phyloP scores from a whole-genome alignment of 768 basidiomycete species.

The Crucibulum laeve region DNA sequence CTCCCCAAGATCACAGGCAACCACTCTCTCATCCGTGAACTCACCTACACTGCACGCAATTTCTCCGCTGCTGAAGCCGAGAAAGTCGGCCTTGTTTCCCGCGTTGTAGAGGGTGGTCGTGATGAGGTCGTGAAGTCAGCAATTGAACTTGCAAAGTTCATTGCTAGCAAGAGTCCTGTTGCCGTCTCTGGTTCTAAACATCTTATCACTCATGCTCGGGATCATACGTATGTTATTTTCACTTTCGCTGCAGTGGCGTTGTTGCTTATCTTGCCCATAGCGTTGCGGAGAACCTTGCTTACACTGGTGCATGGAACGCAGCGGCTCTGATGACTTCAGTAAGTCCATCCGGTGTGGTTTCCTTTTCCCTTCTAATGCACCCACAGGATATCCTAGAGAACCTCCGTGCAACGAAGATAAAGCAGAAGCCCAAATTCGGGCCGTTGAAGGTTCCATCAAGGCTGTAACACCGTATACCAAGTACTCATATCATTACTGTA shows the following conservation, averaged over 20 bases:
- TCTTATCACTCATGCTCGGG: constrained; percentile 70
- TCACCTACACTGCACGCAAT: constrained; percentile 69
- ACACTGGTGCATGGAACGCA: constrained; percentile 41
- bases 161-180: constrained; percentile 76
- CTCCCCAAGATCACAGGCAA: constrained; percentile 78
- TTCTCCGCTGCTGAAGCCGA: constrained; percentile 69
- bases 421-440: constrained; percentile 24
- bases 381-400: constrained; percentile 33
- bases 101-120: constrained; percentile 60
- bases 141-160: constrained; percentile 56
- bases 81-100: constrained; percentile 69
- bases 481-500: no score
- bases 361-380: not conserved
- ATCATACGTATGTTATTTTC: constrained; percentile 56
- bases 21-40: constrained; percentile 65
- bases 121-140: constrained; percentile 66
- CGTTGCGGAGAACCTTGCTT: constrained; percentile 37
- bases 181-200: constrained; percentile 77
- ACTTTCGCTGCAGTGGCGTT: not conserved
- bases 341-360: constrained; percentile 1
- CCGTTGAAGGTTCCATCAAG: constrained; percentile 14
- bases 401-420: constrained; percentile 25
- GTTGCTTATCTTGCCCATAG: constrained; percentile 12
- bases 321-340: constrained; percentile 38
- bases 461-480: no score